These are phyloP conservation scores for Magnaporthiopsis incrustans DNA, from an alignment of 2,329 filamentous ascomycete genomes.

Conservation along the genomic window DNA sequence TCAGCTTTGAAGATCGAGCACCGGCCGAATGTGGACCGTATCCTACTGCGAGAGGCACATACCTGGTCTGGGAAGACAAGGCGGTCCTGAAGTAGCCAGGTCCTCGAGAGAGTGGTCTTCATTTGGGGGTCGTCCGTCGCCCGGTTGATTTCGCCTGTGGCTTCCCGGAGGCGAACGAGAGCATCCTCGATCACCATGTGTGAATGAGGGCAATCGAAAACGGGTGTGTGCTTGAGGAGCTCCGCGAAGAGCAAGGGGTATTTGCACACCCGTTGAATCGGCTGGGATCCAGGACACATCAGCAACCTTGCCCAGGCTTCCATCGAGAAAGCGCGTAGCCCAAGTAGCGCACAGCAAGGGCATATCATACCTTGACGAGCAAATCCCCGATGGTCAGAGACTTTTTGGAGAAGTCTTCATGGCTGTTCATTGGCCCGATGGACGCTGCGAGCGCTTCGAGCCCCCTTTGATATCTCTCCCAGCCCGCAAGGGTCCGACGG, in stretches of 20 bases:
- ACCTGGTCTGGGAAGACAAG: constrained; percentile 68
- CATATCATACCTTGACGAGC: constrained; percentile 66
- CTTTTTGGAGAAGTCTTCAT: constrained; percentile 54
- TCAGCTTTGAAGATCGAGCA: not conserved
- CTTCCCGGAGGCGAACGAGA: constrained; percentile 62
- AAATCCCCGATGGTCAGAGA: constrained; percentile 78
- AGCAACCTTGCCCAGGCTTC: constrained; percentile 1
- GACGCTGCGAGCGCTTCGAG: constrained; percentile 76
- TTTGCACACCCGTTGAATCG: constrained; percentile 84
- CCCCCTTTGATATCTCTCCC: constrained; percentile 75
- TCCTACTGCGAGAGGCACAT: constrained; percentile 18
- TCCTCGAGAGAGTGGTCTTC: constrained; percentile 66
- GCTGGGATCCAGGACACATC: constrained; percentile 39
- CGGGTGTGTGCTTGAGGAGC: constrained; percentile 73
- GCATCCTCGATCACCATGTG: constrained; percentile 73
- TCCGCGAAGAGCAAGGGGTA: constrained; percentile 85
- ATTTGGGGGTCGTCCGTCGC: constrained; percentile 70
- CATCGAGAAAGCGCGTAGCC: not conserved
- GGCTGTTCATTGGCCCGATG: constrained; percentile 60
- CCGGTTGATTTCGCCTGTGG: constrained; percentile 72
- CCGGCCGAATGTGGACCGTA: too few species aligned
- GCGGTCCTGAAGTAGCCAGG: constrained; percentile 77
- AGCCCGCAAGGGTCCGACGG: constrained; percentile 61
- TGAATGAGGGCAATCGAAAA: constrained; percentile 74
- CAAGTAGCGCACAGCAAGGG: not conserved